Percentiles rank a stretch among this genome's conserved stretches.
phyloP scores from a whole-genome alignment of 2,329 filamentous ascomycete species.

The Truncatella angustata region DNA sequence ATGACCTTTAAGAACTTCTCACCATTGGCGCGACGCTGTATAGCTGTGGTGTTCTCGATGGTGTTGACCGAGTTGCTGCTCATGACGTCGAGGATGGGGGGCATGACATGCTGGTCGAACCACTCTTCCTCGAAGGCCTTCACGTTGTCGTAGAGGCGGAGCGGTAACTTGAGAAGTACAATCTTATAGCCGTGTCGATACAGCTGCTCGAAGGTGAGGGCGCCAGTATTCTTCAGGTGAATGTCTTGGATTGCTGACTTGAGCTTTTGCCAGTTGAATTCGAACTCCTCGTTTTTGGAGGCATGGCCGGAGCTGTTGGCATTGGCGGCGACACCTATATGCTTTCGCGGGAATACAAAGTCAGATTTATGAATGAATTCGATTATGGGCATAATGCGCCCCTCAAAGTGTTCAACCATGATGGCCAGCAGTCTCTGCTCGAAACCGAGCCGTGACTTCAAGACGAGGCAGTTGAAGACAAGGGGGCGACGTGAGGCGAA shows the following conservation, averaged over 20 bases:
- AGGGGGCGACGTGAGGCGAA: too few relatives aligned
- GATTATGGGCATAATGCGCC: too few relatives aligned
- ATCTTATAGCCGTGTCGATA: constrained; percentile 95
- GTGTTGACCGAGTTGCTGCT: constrained; percentile 63
- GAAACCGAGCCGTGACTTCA: too few relatives aligned
- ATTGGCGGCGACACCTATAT: not conserved
- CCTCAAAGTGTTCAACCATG: too few relatives aligned
- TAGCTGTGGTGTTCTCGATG: constrained; percentile 56
- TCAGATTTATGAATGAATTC: not conserved
- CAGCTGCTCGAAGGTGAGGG: constrained; percentile 89
- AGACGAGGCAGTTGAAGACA: too few relatives aligned
- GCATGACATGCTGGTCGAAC: constrained; percentile 72
- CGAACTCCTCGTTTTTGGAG: constrained; percentile 64
- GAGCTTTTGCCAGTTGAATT: constrained; percentile 79
- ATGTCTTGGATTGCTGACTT: constrained; percentile 79
- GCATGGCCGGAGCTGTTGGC: not conserved
- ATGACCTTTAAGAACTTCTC: constrained; percentile 79
- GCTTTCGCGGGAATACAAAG: too few relatives aligned
- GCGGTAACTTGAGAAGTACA: constrained; percentile 83
- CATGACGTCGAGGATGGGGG: constrained; percentile 68
- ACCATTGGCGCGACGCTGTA: constrained; percentile 75
- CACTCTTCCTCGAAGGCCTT: constrained; percentile 78
- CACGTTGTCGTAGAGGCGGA: constrained; percentile 76
- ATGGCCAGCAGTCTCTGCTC: too few relatives aligned
- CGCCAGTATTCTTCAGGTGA: constrained; percentile 86